These are phyloP conservation scores for Crataegus laevigata DNA, from an alignment of 306 rosid genomes.

Conservation along the genomic window DNA sequence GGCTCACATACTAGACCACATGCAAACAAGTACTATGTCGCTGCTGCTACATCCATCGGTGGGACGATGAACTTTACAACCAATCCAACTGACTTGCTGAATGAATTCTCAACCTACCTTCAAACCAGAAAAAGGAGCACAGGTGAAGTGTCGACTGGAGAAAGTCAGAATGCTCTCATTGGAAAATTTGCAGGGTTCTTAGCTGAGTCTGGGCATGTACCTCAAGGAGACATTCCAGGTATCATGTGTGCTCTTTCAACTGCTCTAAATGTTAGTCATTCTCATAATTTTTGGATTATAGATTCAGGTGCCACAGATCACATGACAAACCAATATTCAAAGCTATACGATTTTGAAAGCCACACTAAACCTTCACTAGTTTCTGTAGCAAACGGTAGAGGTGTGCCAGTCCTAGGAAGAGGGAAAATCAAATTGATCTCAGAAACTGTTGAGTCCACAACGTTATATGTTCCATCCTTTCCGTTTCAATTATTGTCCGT, in stretches of 20 bases:
- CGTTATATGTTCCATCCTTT: neutral
- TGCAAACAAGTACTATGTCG: neutral
- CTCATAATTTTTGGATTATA: neutral
- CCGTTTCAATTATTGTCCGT: neutral
- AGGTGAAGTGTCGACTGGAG: neutral
- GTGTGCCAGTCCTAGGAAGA: neutral
- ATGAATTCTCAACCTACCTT: neutral
- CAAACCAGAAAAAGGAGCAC: neutral
- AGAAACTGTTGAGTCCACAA: neutral
- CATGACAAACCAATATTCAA: neutral
- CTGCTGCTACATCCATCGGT: neutral
- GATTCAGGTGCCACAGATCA: neutral
- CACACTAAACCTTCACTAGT: neutral
- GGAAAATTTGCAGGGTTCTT: neutral
- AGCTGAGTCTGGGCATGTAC: neutral
- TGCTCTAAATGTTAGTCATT: neutral
- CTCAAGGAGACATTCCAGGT: neutral
- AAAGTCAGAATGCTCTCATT: neutral
- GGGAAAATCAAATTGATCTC: neutral
- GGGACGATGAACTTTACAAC: neutral
- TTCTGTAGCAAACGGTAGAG: neutral
- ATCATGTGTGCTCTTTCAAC: neutral
- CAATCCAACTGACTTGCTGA: neutral
- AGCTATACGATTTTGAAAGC: neutral
- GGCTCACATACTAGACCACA: neutral